phyloP scores from a whole-genome alignment of 192 early-diverging fungal genomes.

The Lunasporangiospora selenospora region DNA sequence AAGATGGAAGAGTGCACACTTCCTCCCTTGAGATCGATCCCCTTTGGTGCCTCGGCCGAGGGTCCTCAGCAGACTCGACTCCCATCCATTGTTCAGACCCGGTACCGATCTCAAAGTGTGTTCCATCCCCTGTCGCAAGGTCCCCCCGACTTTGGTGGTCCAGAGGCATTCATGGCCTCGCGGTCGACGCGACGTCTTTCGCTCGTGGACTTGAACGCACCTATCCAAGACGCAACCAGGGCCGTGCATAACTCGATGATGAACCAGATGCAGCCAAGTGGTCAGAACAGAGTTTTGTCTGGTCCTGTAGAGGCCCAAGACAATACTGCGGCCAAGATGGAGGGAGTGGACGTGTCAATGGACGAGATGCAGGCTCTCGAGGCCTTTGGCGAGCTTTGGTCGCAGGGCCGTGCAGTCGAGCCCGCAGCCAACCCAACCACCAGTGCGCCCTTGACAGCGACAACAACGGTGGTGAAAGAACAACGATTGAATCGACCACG shows the following conservation, averaged over 20 bases:
- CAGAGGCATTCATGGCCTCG: neutral
- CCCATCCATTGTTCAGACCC: constrained; percentile 4
- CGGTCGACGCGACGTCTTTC: constrained; percentile 26
- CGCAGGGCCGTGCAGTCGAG: constrained; percentile 38
- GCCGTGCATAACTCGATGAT: constrained; percentile 14
- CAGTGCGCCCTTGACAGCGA: too few relatives aligned
- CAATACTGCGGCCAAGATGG: neutral
- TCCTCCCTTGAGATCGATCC: constrained; percentile 24
- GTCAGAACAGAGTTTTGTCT: too few relatives aligned
- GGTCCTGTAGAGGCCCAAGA: too few relatives aligned
- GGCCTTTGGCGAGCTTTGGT: constrained; percentile 48
- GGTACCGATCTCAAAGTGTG: constrained; percentile 38
- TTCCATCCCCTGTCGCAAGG: too few relatives aligned
- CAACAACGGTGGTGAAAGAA: too few relatives aligned
- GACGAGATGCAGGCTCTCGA: constrained; percentile 41
- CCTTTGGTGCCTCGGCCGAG: constrained; percentile 9
- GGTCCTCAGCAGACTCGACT: constrained; percentile 21
- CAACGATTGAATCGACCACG: too few relatives aligned
- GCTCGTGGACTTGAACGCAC: constrained; percentile 36
- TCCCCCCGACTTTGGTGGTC: neutral
- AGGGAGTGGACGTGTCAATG: constrained; percentile 33
- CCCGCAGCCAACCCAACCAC: too few relatives aligned
- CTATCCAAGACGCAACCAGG: constrained; percentile 30
- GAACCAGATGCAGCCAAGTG: too few relatives aligned
- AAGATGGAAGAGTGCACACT: constrained; percentile 28